Evolutionary conservation across 805 yeast genomes (phyloP).

Genomic region (Candida silvicultrix): DNA sequence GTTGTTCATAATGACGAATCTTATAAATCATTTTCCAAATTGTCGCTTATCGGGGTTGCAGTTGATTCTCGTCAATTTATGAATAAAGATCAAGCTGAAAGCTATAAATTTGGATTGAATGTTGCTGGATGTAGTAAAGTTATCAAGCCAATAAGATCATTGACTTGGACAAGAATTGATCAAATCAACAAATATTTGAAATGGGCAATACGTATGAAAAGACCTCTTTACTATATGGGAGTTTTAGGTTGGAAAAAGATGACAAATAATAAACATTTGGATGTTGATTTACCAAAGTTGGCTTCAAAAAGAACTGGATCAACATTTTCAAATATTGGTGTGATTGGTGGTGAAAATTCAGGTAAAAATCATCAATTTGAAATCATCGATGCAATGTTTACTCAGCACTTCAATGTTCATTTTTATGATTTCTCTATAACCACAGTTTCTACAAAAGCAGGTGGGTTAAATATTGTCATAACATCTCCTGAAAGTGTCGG

Average conservation of each 20-base stretch:
- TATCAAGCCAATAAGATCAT: background rate
- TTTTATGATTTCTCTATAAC: background rate
- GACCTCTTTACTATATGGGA: background rate
- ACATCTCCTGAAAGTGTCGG: background rate
- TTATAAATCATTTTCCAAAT: background rate
- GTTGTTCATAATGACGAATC: background rate
- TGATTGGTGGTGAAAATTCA: background rate
- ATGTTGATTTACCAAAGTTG: background rate
- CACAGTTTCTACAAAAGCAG: background rate
- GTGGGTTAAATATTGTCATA: constrained; percentile 9
- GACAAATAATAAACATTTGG: background rate
- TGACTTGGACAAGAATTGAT: background rate
- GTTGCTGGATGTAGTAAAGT: background rate
- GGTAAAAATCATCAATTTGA: background rate
- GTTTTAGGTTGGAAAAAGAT: background rate
- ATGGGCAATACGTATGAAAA: background rate
- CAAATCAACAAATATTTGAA: background rate
- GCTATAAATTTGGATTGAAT: background rate
- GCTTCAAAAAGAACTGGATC: background rate
- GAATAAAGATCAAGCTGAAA: background rate
- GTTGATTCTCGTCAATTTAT: background rate
- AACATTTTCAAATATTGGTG: background rate
- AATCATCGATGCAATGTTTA: background rate
- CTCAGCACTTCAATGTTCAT: background rate
- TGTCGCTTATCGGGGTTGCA: background rate